phyloP scores from a whole-genome alignment of 2,329 filamentous ascomycete species.

The Cadophora sp. region DNA sequence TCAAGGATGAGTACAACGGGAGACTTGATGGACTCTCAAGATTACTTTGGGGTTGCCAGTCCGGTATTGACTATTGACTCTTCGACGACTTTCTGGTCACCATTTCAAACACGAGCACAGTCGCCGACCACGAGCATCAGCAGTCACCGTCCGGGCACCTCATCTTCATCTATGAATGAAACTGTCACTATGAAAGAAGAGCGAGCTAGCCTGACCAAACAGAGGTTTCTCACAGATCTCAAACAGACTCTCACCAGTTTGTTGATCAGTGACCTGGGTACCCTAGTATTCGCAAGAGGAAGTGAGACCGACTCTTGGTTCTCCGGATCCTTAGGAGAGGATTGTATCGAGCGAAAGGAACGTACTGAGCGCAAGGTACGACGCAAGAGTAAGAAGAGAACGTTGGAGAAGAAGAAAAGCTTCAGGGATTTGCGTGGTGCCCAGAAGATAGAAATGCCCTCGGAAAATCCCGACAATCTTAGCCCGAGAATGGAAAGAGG shows the following conservation, averaged over 20 bases:
- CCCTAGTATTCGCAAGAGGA: constrained; percentile 79
- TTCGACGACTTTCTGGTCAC: constrained; percentile 86
- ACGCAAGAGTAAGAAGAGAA: constrained; percentile 56
- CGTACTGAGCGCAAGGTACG: constrained; percentile 44
- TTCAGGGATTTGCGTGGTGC: constrained; percentile 67
- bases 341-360: constrained; percentile 68
- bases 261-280: constrained; percentile 87
- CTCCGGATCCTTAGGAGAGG: constrained; percentile 64
- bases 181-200: constrained; percentile 65
- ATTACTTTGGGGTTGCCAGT: constrained; percentile 73
- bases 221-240: constrained; percentile 77
- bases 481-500: constrained; percentile 38
- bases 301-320: constrained; percentile 96
- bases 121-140: constrained; percentile 68
- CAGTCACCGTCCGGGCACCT: constrained; percentile 68
- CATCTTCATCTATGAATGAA: constrained; percentile 68
- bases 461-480: constrained; percentile 34
- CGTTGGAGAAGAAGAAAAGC: constrained; percentile 71
- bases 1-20: constrained; percentile 62
- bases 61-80: constrained; percentile 77
- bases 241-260: constrained; percentile 83
- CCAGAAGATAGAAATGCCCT: constrained; percentile 47
- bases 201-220: constrained; percentile 70
- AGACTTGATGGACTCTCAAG: constrained; percentile 72
- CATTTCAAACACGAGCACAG: constrained; percentile 71